Evolutionary conservation across 2,329 filamentous ascomycete genomes (phyloP).

Genomic region (Mollisia scopiformis): DNA sequence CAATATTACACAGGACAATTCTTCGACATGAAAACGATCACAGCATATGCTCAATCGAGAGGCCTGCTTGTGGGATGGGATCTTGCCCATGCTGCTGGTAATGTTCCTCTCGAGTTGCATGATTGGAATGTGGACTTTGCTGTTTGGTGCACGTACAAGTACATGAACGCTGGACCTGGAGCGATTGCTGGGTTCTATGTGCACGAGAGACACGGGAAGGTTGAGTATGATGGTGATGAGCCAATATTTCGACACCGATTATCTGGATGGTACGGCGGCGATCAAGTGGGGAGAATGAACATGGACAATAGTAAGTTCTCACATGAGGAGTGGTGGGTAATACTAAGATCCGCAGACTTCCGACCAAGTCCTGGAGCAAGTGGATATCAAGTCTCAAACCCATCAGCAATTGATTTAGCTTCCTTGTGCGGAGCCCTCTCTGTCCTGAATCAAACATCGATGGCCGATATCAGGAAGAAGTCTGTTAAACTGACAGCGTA

Average conservation of each 20-base stretch:
- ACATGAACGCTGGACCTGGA: conserved; percentile 84
- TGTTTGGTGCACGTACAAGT: conserved; percentile 94
- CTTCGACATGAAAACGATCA: conserved; percentile 82
- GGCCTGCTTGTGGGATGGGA: conserved; percentile 85
- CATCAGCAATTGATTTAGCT: conserved; percentile 76
- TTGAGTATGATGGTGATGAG: conserved; percentile 48
- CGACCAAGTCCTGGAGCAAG: conserved; percentile 76
- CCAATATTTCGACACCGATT: conserved; percentile 66
- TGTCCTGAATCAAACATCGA: conserved; percentile 73
- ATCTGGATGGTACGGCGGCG: conserved; percentile 85
- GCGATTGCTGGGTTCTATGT: conserved; percentile 81
- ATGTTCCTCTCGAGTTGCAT: conserved; percentile 77
- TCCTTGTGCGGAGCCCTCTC: conserved; percentile 74
- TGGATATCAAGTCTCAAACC: conserved; percentile 87
- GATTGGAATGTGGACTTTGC: conserved; percentile 93
- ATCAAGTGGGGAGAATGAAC: conserved; percentile 75
- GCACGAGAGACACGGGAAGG: conserved; percentile 71
- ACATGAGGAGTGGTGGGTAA: neutral
- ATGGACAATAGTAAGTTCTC: conserved; percentile 67
- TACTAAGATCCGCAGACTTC: conserved; percentile 53
- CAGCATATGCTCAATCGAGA: conserved; percentile 70
- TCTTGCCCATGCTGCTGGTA: conserved; percentile 83
- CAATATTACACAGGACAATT: conserved; percentile 93
- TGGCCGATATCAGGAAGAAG: conserved; percentile 70
- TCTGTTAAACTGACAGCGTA: conserved; percentile 76